Evolutionary conservation across 768 basidiomycete genomes (phyloP).

Genomic region (Lanmaoa rubissima): DNA sequence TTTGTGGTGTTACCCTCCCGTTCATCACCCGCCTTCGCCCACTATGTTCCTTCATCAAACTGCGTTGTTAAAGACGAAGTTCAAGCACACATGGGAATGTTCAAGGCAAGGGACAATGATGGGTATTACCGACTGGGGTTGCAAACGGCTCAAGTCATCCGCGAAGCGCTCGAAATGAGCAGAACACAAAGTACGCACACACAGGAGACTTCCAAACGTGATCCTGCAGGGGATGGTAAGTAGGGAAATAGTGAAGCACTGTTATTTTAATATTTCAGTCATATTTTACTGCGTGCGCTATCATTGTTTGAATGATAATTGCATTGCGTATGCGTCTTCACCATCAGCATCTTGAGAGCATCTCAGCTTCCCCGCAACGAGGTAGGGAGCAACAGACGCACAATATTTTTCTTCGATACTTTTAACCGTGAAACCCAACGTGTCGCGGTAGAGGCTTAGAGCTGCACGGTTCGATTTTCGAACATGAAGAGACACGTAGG

Average conservation of each 20-base stretch:
- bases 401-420: constrained; percentile 90
- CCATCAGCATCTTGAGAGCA: constrained; percentile 77
- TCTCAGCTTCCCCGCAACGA: constrained; percentile 8
- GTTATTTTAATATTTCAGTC: constrained; percentile 9
- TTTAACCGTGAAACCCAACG: constrained; percentile 84
- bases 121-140: constrained; percentile 89
- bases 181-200: neutral
- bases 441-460: constrained; percentile 82
- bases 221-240: constrained; percentile 1
- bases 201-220: neutral
- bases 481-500: constrained; percentile 87
- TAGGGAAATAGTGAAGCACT: constrained; percentile 1
- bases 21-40: constrained; percentile 43
- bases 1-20: constrained; percentile 74
- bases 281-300: neutral
- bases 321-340: constrained; percentile 93
- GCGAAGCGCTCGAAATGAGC: constrained; percentile 46
- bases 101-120: constrained; percentile 75
- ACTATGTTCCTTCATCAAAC: constrained; percentile 68
- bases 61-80: constrained; percentile 71
- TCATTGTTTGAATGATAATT: constrained; percentile 51
- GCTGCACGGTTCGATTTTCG: constrained; percentile 95
- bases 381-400: constrained; percentile 41
- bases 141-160: constrained; percentile 56
- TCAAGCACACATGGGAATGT: constrained; percentile 88